Percentiles rank a stretch among this genome's conserved stretches.
phyloP scores from a whole-genome alignment of 2,329 filamentous ascomycete species.

The Talaromyces sp. region DNA sequence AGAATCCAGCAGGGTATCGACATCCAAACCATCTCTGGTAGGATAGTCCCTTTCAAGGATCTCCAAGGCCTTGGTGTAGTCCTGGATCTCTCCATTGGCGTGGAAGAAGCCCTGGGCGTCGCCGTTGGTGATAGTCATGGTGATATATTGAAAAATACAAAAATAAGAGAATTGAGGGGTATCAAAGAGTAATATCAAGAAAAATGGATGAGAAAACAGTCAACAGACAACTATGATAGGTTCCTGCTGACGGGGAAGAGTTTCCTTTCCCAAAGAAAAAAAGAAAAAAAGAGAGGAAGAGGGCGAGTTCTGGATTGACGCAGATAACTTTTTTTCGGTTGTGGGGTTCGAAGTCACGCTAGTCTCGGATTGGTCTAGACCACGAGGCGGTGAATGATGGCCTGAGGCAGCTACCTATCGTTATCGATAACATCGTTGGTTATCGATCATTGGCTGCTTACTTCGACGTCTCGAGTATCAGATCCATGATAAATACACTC shows the following conservation, averaged over 20 bases:
- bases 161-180: constrained; percentile 19
- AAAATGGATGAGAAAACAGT: constrained; percentile 36
- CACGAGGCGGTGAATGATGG: neutral
- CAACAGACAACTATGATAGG: constrained; percentile 45
- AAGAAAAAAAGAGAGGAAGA: constrained; percentile 38
- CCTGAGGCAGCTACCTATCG: neutral
- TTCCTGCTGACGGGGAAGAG: constrained; percentile 59
- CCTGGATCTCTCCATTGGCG: constrained; percentile 58
- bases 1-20: constrained; percentile 84
- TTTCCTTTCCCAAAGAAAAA: constrained; percentile 55
- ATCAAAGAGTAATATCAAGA: constrained; percentile 18
- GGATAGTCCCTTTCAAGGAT: constrained; percentile 74
- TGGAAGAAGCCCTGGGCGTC: constrained; percentile 49
- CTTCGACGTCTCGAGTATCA: neutral
- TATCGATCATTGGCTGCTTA: neutral
- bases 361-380: neutral
- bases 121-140: constrained; percentile 72
- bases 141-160: constrained; percentile 29
- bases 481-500: neutral
- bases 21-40: constrained; percentile 78
- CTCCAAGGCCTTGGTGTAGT: constrained; percentile 72
- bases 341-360: constrained; percentile 13
- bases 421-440: neutral
- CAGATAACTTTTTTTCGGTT: constrained; percentile 16
- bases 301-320: neutral